Evolutionary conservation across 306 rosid genomes (phyloP), one percentile per base, ranked within the genome.

Genomic region (Fagus crenata): DNA sequence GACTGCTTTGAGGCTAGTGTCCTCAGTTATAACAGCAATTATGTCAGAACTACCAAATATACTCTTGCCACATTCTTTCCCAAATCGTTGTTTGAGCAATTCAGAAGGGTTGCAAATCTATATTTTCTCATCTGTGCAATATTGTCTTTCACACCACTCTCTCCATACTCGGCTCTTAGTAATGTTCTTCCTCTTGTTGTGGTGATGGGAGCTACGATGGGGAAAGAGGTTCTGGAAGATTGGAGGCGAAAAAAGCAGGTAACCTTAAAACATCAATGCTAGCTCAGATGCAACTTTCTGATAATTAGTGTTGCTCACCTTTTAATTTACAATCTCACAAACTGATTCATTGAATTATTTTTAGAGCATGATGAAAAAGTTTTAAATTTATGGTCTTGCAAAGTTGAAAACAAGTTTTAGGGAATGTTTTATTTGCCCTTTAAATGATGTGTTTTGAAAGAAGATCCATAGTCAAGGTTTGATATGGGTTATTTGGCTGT

Each of bases 121-220:
- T 96, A 88, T 75, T 96, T 96, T 88, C 90, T 96, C 49, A 71
- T 96, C 28, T 88, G 92, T 82, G 98, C 98, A 49, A 35, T 89
- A 51, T 22, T 92, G 76, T 89, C 99, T 67, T 92, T 92, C 82
- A 81, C 87, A 6, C 89, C 98, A 1, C 89, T 93, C 13, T 87
- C 99, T 13, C 99, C 99, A 69, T 96, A 91, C 84, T 81, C 99
- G 1, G 89, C 96, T 2, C 71, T 90, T 58, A 96, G 99, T 74
- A 92, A 79, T 68, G 93, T 91, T 82, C 61, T 92, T 64, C 99
- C 99, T 75, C 92, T 96, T 28, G 77, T 84, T 49, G 84, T 89
- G 59, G 99, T 96, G 55, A 85, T 96, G 70, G 98, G 93, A 71
- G 90, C 83, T 70, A 82, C 99, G n/a, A 96, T 96, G 99, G 93